Base-by-base conservation (phyloP, 306 rosid species). In the Carpinus fangiana region DNA sequence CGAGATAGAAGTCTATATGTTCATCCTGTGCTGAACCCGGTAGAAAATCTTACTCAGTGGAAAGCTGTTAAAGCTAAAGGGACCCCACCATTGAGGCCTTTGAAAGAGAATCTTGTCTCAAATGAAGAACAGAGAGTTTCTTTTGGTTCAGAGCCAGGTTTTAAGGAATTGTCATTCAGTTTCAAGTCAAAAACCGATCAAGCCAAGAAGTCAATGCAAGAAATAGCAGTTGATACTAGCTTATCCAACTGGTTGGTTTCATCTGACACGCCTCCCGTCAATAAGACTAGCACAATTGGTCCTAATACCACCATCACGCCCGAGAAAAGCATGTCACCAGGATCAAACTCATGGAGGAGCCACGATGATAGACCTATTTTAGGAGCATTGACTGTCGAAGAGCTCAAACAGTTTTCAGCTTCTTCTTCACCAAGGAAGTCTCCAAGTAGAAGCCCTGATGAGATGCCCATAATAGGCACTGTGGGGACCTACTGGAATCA, bases 191-290 rank as follows among this genome's bases (percentile, higher is more conserved):
- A 82, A 81, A 50, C 65, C 8, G 85, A 81, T 56, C 78, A 80
- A 76, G 18, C 84, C 11, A 90, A 82, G 83, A 88, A 83, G 74
- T 76, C 80, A 77, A 77, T 80, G 73, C 85, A 82, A 73, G 96
- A 89, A 59, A 70, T 89, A 18, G 82, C 89, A 57, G 97, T 94
- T 69, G 96, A 94, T 84, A 91, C 98, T 14, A 94, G 98, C 88
- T 89, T 94, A 12, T 94, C 98, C 13, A 92, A 87, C 79, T 94
- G 98, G 98, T 78, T 94, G 89, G 87, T 41, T 83, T 87, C 91
- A 17, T 72, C 97, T 7, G 88, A 85, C 79, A 53, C 70, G 51
- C 88, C 87, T 77, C 86, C 90, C 0, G 61, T 72, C 71, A 88
- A 76, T 78, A 86, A 86, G 84, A 80, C 76, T 26, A 57, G 80